Evolutionary conservation across 2,329 filamentous ascomycete species (phyloP).

Genomic region (Stachybotrys elegans): DNA sequence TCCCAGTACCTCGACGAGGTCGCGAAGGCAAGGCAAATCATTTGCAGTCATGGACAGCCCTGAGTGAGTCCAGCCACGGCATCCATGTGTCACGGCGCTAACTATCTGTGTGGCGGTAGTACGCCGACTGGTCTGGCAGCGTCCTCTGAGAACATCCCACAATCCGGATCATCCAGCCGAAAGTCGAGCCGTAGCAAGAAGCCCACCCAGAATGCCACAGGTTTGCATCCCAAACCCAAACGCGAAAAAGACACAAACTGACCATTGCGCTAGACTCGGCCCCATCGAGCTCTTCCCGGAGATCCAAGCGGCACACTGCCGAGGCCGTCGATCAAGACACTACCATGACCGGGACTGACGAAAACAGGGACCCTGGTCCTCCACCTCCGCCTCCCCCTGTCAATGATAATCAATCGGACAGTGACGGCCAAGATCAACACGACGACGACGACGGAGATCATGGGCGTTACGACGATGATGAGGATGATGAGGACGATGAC

Average conservation of each 20-base stretch:
- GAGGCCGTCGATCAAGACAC: conserved; percentile 57
- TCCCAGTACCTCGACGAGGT: conserved; percentile 32
- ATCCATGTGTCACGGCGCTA: not conserved
- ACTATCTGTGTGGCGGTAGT: conserved; percentile 7
- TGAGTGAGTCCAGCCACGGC: conserved; percentile 44
- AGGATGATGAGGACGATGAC: conserved; percentile 64
- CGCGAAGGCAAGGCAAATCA: conserved; percentile 57
- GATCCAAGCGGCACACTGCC: conserved; percentile 49
- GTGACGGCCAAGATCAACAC: conserved; percentile 28
- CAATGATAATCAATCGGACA: conserved; percentile 28
- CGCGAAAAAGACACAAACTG: no score
- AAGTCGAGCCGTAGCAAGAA: conserved; percentile 72
- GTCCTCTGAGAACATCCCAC: conserved; percentile 51
- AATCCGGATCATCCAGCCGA: conserved; percentile 62
- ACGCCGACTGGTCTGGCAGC: conserved; percentile 49
- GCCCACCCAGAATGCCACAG: conserved; percentile 39
- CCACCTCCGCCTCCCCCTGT: conserved; percentile 38
- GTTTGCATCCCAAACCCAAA: no score
- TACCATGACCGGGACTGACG: conserved; percentile 66
- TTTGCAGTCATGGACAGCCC: conserved; percentile 66
- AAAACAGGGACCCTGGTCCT: conserved; percentile 36
- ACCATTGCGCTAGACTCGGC: conserved; percentile 23
- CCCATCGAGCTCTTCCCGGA: conserved; percentile 31
- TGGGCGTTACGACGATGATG: conserved; percentile 43
- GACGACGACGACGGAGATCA: conserved; percentile 39